These are phyloP conservation scores for Dactylorhiza incarnata DNA, from an alignment of 106 monocot genomes.

Conservation along the genomic window DNA sequence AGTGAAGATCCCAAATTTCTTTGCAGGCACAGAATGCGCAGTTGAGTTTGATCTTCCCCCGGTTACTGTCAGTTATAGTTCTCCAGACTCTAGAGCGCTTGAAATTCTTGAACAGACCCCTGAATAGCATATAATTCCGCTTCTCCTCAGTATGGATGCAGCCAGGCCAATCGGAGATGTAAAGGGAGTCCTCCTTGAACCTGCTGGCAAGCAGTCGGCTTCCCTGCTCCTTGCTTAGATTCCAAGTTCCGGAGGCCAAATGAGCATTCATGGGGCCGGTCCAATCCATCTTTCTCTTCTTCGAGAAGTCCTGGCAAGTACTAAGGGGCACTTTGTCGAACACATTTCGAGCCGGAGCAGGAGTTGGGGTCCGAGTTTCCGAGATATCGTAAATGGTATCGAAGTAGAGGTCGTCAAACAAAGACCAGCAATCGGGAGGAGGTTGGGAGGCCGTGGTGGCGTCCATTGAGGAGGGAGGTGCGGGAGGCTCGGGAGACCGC, in stretches of 20 bases:
- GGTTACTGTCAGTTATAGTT: constrained; percentile 43
- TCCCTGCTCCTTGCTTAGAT: constrained; percentile 71
- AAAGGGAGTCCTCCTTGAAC: constrained; percentile 65
- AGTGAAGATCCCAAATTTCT: constrained; percentile 84
- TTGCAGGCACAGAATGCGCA: constrained; percentile 73
- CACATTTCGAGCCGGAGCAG: background rate
- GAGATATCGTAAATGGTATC: constrained; percentile 74
- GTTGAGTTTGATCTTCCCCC: constrained; percentile 35
- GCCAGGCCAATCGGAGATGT: constrained; percentile 84
- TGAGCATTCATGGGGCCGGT: constrained; percentile 29
- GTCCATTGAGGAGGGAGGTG: background rate
- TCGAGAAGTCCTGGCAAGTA: background rate
- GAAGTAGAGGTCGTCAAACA: constrained; percentile 87
- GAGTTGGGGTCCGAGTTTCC: constrained; percentile 11
- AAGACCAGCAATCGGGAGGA: constrained; percentile 46
- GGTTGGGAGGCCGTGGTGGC: constrained; percentile 1
- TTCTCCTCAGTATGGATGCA: constrained; percentile 77
- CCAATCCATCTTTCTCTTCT: constrained; percentile 24
- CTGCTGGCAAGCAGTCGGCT: constrained; percentile 70
- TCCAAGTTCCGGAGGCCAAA: constrained; percentile 51
- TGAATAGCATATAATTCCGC: constrained; percentile 85
- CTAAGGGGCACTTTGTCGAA: background rate
- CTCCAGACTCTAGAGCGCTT: constrained; percentile 78
- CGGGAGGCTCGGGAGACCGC: background rate
- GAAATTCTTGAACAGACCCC: constrained; percentile 84